phyloP scores from a whole-genome alignment of 1,284 basidiomycete genomes.

The Agaricales sp. region DNA sequence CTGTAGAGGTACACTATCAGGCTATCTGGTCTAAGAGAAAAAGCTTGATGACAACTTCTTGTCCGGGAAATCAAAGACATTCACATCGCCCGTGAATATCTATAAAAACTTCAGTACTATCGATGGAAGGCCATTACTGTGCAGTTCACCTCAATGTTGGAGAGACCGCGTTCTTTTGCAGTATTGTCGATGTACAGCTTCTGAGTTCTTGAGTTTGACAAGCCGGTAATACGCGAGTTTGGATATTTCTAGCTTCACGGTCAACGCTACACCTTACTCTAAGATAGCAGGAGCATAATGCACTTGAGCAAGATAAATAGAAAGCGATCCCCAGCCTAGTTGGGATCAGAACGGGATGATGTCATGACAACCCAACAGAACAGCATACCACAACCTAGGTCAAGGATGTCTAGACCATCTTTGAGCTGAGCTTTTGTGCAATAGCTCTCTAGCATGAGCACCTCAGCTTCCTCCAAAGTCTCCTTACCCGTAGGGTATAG shows the following conservation, averaged over 20 bases:
- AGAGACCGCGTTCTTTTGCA: slow-evolving; percentile 42
- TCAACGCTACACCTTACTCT: not conserved
- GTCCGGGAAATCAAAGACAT: slow-evolving; percentile 48
- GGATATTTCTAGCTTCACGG: slow-evolving; percentile 48
- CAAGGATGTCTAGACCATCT: slow-evolving; percentile 61
- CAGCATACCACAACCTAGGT: slow-evolving; percentile 58
- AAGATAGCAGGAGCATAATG: slow-evolving; percentile 8
- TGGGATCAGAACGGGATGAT: slow-evolving; percentile 1
- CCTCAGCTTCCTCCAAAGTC: slow-evolving; percentile 59
- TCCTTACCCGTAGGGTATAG: slow-evolving; percentile 59
- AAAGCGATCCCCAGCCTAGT: slow-evolving; percentile 64
- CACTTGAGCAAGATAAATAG: slow-evolving; percentile 59
- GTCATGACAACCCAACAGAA: not conserved
- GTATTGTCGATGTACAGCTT: slow-evolving; percentile 55
- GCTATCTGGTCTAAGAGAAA: not conserved
- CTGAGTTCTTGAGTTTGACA: slow-evolving; percentile 69
- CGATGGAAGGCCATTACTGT: not conserved
- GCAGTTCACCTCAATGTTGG: slow-evolving; percentile 40
- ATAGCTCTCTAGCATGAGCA: slow-evolving; percentile 62
- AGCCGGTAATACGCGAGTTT: slow-evolving; percentile 49
- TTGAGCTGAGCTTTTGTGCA: slow-evolving; percentile 56
- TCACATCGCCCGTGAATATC: slow-evolving; percentile 70
- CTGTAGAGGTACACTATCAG: slow-evolving; percentile 20
- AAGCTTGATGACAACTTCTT: slow-evolving; percentile 28
- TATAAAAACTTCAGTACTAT: slow-evolving; percentile 13